phyloP scores from a whole-genome alignment of 2,329 filamentous ascomycete genomes.

The Epichloe baconii region DNA sequence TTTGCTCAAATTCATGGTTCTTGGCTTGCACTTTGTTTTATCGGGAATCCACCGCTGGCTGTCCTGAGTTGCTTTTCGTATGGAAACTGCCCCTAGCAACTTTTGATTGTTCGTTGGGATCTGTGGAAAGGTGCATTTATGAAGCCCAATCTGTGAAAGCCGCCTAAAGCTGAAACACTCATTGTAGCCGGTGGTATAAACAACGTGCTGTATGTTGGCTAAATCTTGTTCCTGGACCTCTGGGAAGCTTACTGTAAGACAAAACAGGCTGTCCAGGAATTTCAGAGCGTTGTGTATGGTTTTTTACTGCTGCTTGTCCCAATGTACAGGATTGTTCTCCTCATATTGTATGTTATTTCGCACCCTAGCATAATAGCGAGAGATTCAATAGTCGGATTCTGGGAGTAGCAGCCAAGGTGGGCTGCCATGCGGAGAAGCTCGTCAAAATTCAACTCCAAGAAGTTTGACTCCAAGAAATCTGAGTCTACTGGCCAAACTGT shows the following conservation, averaged over 20 bases:
- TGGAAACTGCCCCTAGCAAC: slow-evolving; percentile 8
- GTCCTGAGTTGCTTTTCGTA: slow-evolving; percentile 2
- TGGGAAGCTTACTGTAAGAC: slow-evolving; percentile 4
- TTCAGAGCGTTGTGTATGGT: slow-evolving; percentile 6
- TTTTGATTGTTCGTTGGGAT: background rate
- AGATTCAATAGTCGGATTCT: background rate
- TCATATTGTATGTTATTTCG: slow-evolving; percentile 15
- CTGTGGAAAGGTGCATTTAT: slow-evolving; percentile 13
- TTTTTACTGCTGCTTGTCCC: slow-evolving; percentile 8
- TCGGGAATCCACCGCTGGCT: slow-evolving; percentile 3
- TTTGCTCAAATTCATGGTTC: background rate
- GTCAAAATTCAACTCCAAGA: background rate
- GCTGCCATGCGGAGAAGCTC: background rate
- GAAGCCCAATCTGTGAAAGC: slow-evolving; percentile 16
- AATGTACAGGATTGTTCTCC: slow-evolving; percentile 16
- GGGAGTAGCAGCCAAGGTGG: background rate
- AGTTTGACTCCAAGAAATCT: background rate
- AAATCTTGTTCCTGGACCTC: slow-evolving; percentile 6
- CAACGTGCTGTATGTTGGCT: slow-evolving; percentile 10
- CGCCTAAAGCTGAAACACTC: slow-evolving; percentile 12
- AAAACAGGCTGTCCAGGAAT: slow-evolving; percentile 10
- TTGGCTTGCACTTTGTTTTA: slow-evolving; percentile 4
- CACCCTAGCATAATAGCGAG: background rate
- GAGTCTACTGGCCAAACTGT: background rate
- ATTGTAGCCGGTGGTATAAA: slow-evolving; percentile 9